These are phyloP conservation scores for Nitzschia palea DNA, from an alignment of 108 stramenopile genomes.

Conservation along the genomic window DNA sequence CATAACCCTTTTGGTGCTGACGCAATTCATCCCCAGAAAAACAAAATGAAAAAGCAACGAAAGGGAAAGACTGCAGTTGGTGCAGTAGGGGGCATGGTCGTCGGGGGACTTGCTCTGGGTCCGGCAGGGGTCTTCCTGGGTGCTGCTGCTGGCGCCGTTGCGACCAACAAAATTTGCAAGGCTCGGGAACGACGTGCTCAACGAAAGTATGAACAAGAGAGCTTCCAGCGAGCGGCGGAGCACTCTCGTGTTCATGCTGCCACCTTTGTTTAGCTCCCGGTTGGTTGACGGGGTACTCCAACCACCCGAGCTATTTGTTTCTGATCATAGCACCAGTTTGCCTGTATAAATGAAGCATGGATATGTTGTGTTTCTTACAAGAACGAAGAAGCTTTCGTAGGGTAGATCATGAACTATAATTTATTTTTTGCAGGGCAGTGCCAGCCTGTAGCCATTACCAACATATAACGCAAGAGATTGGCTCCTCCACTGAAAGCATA, in stretches of 20 bases:
- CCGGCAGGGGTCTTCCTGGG: constrained; percentile 33
- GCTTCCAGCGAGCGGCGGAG: constrained; percentile 14
- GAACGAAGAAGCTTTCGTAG: too few species aligned
- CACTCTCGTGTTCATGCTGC: background rate
- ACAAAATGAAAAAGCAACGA: constrained; percentile 29
- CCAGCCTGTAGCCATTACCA: too few species aligned
- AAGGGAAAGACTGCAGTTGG: constrained; percentile 26
- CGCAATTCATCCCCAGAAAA: constrained; percentile 16
- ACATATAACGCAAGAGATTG: too few species aligned
- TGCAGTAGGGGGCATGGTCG: constrained; percentile 24
- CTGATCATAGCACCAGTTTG: too few species aligned
- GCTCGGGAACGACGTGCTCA: constrained; percentile 22
- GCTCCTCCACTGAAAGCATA: too few species aligned
- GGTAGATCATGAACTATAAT: too few species aligned
- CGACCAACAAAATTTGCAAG: constrained; percentile 28
- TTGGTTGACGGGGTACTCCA: too few species aligned
- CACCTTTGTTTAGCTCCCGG: constrained; percentile 24
- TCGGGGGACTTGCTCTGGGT: constrained; percentile 22
- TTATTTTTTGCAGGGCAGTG: too few species aligned
- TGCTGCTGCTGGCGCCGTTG: constrained; percentile 16
- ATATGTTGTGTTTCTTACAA: too few species aligned
- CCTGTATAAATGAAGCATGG: too few species aligned
- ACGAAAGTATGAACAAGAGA: constrained; percentile 21
- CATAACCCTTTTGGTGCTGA: constrained; percentile 1
- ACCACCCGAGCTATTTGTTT: too few species aligned